Conservation (phyloP, 73 alveolate species). For the Paramecium primaurelia region DNA sequence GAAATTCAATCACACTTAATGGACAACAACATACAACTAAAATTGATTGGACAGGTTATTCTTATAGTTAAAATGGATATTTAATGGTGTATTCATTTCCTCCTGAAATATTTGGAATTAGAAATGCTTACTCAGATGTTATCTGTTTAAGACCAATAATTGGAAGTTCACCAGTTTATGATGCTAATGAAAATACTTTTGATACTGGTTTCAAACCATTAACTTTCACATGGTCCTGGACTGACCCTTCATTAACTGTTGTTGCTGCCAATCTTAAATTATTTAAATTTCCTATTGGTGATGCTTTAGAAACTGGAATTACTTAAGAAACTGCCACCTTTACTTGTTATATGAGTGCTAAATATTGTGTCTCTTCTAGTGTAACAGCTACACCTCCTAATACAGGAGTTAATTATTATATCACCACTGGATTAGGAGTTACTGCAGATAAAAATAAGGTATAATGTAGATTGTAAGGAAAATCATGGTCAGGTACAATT, state of each 20-base stretch:
- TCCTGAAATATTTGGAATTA: neutral
- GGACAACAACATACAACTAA: neutral
- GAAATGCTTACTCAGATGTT: neutral
- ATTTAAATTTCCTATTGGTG: neutral
- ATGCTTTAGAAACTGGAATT: neutral
- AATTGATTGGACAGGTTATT: neutral
- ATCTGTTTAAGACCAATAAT: neutral
- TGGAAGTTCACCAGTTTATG: neutral
- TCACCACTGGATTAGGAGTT: neutral
- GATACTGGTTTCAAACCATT: neutral
- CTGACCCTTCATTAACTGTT: neutral
- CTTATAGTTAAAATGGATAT: neutral
- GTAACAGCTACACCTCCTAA: neutral
- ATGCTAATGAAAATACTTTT: neutral
- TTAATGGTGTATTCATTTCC: neutral
- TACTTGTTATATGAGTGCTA: neutral
- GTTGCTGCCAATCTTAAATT: neutral
- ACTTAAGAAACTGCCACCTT: neutral
- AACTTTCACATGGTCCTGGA: neutral
- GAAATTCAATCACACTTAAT: neutral
- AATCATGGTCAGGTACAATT: neutral
- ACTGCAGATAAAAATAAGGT: neutral
- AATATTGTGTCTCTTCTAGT: neutral
- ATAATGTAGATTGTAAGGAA: neutral
- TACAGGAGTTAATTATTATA: neutral